Conservation (phyloP, 176 grass and related monocot species). For the Bonia amplexicaulis region DNA sequence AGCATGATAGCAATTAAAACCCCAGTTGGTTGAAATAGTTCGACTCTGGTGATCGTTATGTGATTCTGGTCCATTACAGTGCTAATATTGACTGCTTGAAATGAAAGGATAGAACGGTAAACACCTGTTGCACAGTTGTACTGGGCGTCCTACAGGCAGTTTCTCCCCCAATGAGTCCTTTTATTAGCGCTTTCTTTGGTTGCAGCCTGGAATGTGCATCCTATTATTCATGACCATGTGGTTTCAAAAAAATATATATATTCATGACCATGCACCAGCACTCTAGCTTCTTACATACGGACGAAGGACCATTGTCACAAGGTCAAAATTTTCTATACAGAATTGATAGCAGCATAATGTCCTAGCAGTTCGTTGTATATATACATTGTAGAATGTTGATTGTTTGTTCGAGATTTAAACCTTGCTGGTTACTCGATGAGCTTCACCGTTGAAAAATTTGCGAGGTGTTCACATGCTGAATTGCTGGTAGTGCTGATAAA, state of each 20-base stretch:
- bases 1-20: background rate
- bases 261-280: too few species aligned
- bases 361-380: background rate
- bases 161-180: background rate
- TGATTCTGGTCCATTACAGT: background rate
- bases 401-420: background rate
- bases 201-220: background rate
- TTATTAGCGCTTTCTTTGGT: background rate
- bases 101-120: background rate
- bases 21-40: too few species aligned
- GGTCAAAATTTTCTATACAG: conserved; percentile 25
- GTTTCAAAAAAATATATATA: too few species aligned
- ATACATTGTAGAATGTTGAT: background rate
- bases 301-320: background rate
- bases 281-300: background rate
- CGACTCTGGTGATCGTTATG: background rate
- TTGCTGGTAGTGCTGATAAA: background rate
- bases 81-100: background rate
- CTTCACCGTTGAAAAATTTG: background rate
- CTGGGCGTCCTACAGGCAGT: background rate
- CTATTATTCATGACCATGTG: background rate
- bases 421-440: background rate
- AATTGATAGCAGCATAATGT: background rate
- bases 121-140: background rate
- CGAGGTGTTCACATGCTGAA: background rate